phyloP scores from a whole-genome alignment of 2,329 filamentous ascomycete species.

The Ophiognomonia clavigignenti-juglandacearum region DNA sequence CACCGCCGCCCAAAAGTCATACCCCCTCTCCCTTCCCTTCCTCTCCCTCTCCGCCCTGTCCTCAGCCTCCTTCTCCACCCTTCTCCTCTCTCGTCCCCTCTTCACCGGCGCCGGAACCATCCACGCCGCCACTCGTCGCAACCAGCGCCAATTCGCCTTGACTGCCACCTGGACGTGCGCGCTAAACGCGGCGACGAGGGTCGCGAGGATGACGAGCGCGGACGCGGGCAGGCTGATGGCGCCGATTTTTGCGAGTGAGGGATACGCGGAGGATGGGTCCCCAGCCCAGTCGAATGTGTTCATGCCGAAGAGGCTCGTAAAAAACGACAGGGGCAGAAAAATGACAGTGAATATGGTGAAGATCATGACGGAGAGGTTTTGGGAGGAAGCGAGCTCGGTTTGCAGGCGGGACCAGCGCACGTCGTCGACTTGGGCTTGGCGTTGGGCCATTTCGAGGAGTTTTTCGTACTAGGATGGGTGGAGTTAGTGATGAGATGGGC shows the following conservation, averaged over 20 bases:
- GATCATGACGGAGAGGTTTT: constrained; percentile 60
- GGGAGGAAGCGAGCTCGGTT: constrained; percentile 57
- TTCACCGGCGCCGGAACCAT: constrained; percentile 23
- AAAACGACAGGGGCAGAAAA: constrained; percentile 60
- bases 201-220: constrained; percentile 40
- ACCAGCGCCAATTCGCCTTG: constrained; percentile 14
- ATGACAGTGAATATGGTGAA: constrained; percentile 62
- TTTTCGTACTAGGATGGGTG: constrained; percentile 62
- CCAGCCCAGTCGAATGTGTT: constrained; percentile 55
- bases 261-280: constrained; percentile 35
- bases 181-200: constrained; percentile 54
- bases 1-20: constrained; percentile 37
- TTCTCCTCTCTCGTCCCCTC: constrained; percentile 13
- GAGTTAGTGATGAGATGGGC: constrained; percentile 25
- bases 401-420: constrained; percentile 58
- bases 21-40: constrained; percentile 27
- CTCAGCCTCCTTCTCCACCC: constrained; percentile 18
- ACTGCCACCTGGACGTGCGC: constrained; percentile 33
- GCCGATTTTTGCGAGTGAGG: constrained; percentile 40
- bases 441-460: constrained; percentile 62
- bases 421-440: constrained; percentile 62
- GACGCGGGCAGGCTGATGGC: constrained; percentile 44
- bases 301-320: constrained; percentile 62
- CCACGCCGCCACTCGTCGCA: not conserved
- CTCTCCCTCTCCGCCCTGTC: constrained; percentile 18